Evolutionary conservation across 2,329 filamentous ascomycete species (phyloP), one percentile per base, ranked within the genome.

Genomic region (Ophiosphaerella korrae): DNA sequence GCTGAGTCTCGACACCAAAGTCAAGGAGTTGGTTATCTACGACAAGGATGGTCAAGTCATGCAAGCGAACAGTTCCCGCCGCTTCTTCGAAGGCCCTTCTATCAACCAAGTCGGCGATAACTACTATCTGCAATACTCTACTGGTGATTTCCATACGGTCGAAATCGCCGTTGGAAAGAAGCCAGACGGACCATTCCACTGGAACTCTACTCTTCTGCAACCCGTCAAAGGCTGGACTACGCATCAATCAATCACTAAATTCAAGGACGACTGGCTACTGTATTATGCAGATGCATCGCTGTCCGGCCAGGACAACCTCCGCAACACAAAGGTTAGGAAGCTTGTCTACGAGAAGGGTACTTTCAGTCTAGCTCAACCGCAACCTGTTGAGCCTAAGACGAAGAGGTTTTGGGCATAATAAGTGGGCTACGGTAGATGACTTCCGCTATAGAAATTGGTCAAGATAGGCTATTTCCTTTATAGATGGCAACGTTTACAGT

Each of bases 21-120:
- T 87, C 7, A 75, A 78, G 12, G 84, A 89, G 58, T 69, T 90
- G 3, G 71, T 77, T 21, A 88, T 92, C 60, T 76, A 88, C 7
- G 86, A 83, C 42, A 82, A 86, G 60, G 82, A 80, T 6, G 53
- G 52, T 16, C 83, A 84, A 7, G 82, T 80, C 1, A 76, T 91
- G 47, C 64, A 73, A 1, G 84, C 85, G 12, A 86, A 91, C 71
- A 88, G 91, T 68, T 84, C 86, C 52, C 74, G 86, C 12, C 81
- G 88, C 9, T 91, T 90, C 79, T 91, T 91, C 68, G 88, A 92
- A 75, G 88, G 87, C 1, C 84, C 88, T 3, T 91, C 88, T 87
- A 78, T 89, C 79, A 88, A 91, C 75, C 88, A 88, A 77, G 82
- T 83, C 64, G 75, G 80, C 1, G 85, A 80, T 1, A 79, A 76